Evolutionary conservation across 208 protist genomes (phyloP), one percentile per base, ranked within the genome.

Genomic region (Kentomonas sorsogonicus): DNA sequence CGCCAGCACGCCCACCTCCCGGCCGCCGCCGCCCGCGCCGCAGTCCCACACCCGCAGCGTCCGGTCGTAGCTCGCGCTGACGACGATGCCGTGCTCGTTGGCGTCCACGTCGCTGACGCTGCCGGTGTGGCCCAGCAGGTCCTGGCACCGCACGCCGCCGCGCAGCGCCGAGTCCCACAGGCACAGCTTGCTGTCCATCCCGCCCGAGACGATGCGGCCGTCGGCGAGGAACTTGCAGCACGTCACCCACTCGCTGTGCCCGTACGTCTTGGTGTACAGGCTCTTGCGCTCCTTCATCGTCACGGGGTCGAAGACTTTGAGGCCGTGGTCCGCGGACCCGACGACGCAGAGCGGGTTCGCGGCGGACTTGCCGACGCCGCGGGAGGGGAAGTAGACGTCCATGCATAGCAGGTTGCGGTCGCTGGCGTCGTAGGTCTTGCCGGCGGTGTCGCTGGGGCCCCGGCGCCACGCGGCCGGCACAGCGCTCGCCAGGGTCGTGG

Each of bases 191-290:
- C 72, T 85, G 67, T 95, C 89, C 89, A 93, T 93, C 11, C 86
- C 89, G 15, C 89, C 89, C 2, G 83, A 92, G 23, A 95, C 46
- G 29, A 95, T 77, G 5, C 75, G 63, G 27, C 88, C 69, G 41
- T 66, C 79, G 33, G 66, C 59, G 16, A 93, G 60, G 47, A 83
- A 93, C 36, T 64, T 76, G 51, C 86, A 93, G 30, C 70, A 63
- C 27, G 89, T 95, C 33, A 95, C 86, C 89, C 89, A 95, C 66
- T 95, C 89, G 0, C 78, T 89, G 72, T 95, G 89, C 2, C 89
- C 89, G 54, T 59, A 80, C 0, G 71, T 80, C 50, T 84, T 83
- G 1, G 66, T 91, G 61, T 87, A 95, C 2, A 95, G 70, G 52
- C 74, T 77, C 52, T 72, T 74, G 44, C 72, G 60, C 61, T 84